Evolutionary conservation across 2,329 filamentous ascomycete genomes (phyloP).

Genomic region (Pseudogymnoascus sp.): DNA sequence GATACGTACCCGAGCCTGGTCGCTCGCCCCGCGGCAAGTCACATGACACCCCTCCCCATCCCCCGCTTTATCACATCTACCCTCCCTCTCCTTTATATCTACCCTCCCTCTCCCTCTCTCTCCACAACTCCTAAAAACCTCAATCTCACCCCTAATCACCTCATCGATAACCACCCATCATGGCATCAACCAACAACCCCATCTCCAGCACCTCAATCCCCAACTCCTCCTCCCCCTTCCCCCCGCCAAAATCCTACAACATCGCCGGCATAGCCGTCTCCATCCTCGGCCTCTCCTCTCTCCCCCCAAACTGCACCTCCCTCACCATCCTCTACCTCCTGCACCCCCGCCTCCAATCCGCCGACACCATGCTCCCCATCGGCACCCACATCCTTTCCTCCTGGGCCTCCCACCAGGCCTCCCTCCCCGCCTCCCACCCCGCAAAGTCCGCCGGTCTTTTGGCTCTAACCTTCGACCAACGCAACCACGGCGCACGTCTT

Average conservation of each 20-base stretch:
- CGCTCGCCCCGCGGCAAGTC: background rate
- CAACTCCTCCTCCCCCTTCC: conserved; percentile 62
- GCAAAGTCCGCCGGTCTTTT: background rate
- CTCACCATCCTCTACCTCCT: conserved; percentile 86
- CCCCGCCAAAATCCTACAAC: conserved; percentile 26
- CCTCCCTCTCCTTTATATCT: background rate
- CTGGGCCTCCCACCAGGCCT: background rate
- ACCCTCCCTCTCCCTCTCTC: background rate
- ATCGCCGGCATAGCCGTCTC: conserved; percentile 73
- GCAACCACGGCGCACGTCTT: conserved; percentile 75
- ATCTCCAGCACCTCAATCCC: background rate
- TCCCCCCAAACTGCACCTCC: conserved; percentile 42
- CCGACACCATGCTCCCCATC: conserved; percentile 66
- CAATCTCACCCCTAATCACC: background rate
- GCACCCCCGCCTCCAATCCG: conserved; percentile 64
- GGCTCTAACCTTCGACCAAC: conserved; percentile 56
- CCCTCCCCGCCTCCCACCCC: background rate
- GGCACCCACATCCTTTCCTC: conserved; percentile 38
- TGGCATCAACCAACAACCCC: background rate
- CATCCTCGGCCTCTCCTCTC: conserved; percentile 71
- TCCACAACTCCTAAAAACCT: background rate
- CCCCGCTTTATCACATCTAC: background rate
- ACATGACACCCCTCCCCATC: background rate
- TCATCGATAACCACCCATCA: background rate
- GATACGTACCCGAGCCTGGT: too few species aligned